A percentile compares a stretch with the other conserved stretches of the same genome.
Evolutionary conservation across 176 grass and related monocot species (phyloP).

Genomic region (Saccharum spontaneum): DNA sequence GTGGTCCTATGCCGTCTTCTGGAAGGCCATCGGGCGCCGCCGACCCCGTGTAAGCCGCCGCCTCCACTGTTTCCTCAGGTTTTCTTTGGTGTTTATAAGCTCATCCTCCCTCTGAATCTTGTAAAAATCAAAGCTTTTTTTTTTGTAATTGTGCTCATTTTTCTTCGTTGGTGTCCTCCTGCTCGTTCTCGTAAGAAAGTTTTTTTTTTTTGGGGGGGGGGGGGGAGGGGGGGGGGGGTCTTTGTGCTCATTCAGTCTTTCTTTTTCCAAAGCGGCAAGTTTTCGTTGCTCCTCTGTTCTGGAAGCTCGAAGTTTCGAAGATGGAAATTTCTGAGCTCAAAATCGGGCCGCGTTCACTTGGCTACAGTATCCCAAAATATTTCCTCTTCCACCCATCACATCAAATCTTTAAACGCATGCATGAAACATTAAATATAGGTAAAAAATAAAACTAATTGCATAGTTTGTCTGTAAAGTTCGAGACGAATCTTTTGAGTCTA

Average conservation of each 20-base stretch:
- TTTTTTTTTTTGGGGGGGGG: not conserved
- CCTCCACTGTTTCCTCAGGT: not conserved
- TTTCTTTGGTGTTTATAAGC: not conserved
- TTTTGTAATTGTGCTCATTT: not conserved
- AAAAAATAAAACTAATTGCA: too few relatives aligned
- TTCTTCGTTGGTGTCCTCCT: not conserved
- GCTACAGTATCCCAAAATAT: too few relatives aligned
- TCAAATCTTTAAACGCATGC: too few relatives aligned
- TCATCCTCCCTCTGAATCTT: slow-evolving; percentile 24
- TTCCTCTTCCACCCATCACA: too few relatives aligned
- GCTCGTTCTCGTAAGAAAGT: not conserved
- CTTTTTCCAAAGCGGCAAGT: not conserved
- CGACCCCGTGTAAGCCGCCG: slow-evolving; percentile 64
- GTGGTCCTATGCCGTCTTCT: slow-evolving; percentile 96
- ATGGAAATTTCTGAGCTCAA: not conserved
- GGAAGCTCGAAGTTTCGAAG: not conserved
- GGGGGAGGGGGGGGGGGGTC: too few relatives aligned
- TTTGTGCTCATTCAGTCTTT: not conserved
- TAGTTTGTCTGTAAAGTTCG: too few relatives aligned
- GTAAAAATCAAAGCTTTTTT: not conserved
- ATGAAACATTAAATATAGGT: too few relatives aligned
- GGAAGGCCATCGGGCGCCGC: slow-evolving; percentile 78
- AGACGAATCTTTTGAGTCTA: too few relatives aligned
- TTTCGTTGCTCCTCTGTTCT: not conserved
- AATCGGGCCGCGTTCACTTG: too few relatives aligned